Percentiles rank a stretch among this genome's conserved stretches.
Conservation (phyloP, 169 alveolate species). For the Plasmodium blacklocki region DNA sequence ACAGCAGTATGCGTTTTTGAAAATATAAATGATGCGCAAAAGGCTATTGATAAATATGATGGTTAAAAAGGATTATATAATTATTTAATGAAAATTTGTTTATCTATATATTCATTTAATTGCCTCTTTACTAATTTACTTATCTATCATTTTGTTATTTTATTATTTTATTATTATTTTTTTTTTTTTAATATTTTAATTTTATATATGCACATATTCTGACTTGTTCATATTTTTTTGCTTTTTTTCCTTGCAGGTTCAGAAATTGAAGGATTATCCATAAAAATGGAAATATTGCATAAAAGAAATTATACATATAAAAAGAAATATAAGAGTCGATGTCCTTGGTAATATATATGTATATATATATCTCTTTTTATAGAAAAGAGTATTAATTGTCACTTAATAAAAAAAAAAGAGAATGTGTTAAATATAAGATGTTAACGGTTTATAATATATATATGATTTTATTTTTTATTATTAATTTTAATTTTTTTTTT, state of each 20-base stretch:
- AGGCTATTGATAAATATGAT: slow-evolving; percentile 75
- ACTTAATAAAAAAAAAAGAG: neutral
- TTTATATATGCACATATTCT: slow-evolving; percentile 17
- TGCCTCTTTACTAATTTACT: too few species aligned
- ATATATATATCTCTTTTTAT: neutral
- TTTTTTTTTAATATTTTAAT: neutral
- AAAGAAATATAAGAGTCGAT: slow-evolving; percentile 60
- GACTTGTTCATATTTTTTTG: slow-evolving; percentile 14
- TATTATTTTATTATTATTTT: neutral
- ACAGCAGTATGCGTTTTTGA: slow-evolving; percentile 75
- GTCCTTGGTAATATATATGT: slow-evolving; percentile 48
- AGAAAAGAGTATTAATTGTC: neutral
- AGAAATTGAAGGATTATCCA: slow-evolving; percentile 55
- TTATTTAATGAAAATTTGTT: too few species aligned
- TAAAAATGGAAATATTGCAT: slow-evolving; percentile 72
- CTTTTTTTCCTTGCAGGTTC: slow-evolving; percentile 35
- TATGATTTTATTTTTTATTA: too few species aligned
- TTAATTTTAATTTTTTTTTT: too few species aligned
- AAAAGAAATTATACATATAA: slow-evolving; percentile 40
- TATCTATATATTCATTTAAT: too few species aligned
- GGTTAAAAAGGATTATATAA: slow-evolving; percentile 7
- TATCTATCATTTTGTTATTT: too few species aligned
- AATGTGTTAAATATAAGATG: neutral
- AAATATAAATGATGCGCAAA: slow-evolving; percentile 70
- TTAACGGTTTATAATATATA: too few species aligned